A percentile compares a stretch with the other conserved stretches of the same genome.
phyloP scores from a whole-genome alignment of 2,329 filamentous ascomycete genomes.

The Pestalotiopsis sp. region DNA sequence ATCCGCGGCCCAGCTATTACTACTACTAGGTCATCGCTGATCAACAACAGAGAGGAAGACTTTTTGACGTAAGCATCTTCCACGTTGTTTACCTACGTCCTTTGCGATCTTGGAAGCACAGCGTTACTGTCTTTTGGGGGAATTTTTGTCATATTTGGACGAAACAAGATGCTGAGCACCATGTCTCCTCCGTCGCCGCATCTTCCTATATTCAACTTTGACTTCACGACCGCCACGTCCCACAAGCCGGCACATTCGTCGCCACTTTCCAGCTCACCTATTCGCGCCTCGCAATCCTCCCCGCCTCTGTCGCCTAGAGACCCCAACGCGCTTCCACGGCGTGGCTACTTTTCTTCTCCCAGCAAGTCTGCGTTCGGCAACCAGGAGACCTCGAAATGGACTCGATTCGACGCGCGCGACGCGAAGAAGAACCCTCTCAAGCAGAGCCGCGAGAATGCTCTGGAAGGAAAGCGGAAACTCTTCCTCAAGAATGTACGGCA shows the following conservation, averaged over 20 bases:
- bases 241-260: conserved; percentile 54
- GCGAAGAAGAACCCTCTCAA: conserved; percentile 66
- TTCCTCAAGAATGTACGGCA: conserved; percentile 72
- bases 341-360: conserved; percentile 43
- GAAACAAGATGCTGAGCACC: conserved; percentile 35
- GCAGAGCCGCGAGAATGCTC: conserved; percentile 61
- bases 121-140: background rate
- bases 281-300: conserved; percentile 54
- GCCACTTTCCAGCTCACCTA: conserved; percentile 62
- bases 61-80: background rate
- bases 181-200: conserved; percentile 31
- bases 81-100: background rate
- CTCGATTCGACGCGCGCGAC: conserved; percentile 56
- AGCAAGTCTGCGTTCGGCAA: conserved; percentile 18
- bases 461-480: conserved; percentile 66
- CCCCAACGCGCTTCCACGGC: conserved; percentile 38
- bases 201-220: conserved; percentile 43
- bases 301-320: conserved; percentile 46
- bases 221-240: conserved; percentile 42
- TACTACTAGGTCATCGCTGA: background rate
- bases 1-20: background rate
- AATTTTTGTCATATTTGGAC: background rate
- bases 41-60: background rate
- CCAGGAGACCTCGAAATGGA: conserved; percentile 23
- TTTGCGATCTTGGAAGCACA: background rate